Base-by-base conservation (phyloP, 805 yeast species). In the Lipomyces yamadae region DNA sequence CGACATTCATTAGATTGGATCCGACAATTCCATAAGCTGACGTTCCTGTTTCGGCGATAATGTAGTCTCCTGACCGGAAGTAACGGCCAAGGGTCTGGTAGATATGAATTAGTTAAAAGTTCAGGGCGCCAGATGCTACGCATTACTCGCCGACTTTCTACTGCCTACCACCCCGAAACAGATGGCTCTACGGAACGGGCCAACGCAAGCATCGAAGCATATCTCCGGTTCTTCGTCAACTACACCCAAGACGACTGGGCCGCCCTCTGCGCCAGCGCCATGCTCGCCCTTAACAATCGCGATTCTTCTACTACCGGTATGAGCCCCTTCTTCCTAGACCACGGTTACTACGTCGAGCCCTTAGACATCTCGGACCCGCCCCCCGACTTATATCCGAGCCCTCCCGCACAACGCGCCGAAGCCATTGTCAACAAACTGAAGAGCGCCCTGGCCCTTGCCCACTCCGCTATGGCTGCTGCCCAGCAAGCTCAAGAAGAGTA, bases 21-120 rank as follows among this genome's bases (percentile, higher is more conserved):
- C 65, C 78, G 75, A 15, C 88, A 35, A 86, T 81, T 59, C 89
- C 88, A 70, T 87, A 86, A 2, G 89, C 81, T 6, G 89, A 85
- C 10, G 91, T 85, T 70, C 91, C 90, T 57, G 89, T 85, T 73
- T 87, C 91, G 10, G 88, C 82, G 54, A 87, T 82, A 13, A 87
- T 78, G 32, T 86, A 78, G 76, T 87, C 91, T 18, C 86, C 86
- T 63, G 83, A 84, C 70, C 79, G 78, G 63, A 87, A 80, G 82
- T 85, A 83, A 15, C 45, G 45, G 11, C 45, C 45, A 39, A 39
- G 45, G 13, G 45, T n/a, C 45, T 39, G 45, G 13, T 7, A 13
- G 37, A 4, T 8, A 4, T 34, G 24, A 39, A 39, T 39, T 39
- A 39, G 45, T 39, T 11, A 2, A 39, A 2, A 24, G 24, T 24